Evolutionary conservation across 371 early-diverging fungal species (phyloP).

Genomic region (Coemansia sp.): DNA sequence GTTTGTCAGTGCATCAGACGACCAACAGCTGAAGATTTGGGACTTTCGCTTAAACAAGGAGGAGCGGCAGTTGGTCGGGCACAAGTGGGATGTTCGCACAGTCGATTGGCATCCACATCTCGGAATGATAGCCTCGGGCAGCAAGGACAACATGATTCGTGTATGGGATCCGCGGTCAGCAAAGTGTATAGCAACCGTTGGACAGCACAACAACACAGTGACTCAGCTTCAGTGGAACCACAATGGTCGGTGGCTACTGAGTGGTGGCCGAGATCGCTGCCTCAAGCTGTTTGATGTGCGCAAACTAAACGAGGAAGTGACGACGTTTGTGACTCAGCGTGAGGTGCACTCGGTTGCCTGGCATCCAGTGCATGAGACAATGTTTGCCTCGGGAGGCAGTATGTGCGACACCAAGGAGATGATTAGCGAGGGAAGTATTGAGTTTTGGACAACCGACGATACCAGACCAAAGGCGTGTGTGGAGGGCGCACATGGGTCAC

Average conservation of each 20-base stretch:
- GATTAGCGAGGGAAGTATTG: conserved; percentile 81
- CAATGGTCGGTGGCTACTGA: conserved; percentile 97
- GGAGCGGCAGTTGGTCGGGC: conserved; percentile 87
- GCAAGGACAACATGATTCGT: conserved; percentile 98
- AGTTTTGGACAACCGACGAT: conserved; percentile 87
- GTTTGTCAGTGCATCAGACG: conserved; percentile 98
- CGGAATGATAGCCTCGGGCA: conserved; percentile 95
- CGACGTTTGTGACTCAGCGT: conserved; percentile 91
- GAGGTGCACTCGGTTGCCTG: conserved; percentile 95
- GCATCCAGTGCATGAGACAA: conserved; percentile 93
- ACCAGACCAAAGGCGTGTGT: conserved; percentile 70
- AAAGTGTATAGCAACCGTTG: conserved; percentile 87
- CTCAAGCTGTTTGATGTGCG: conserved; percentile 96
- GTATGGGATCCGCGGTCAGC: conserved; percentile 99
- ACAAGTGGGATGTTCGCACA: conserved; percentile 99
- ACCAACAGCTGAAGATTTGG: conserved; percentile 97
- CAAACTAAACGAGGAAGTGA: conserved; percentile 87
- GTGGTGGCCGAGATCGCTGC: conserved; percentile 94
- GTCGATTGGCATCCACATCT: conserved; percentile 99
- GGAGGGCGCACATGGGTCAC: conserved; percentile 91
- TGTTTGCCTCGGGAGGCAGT: conserved; percentile 94
- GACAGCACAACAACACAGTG: conserved; percentile 98
- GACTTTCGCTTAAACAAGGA: conserved; percentile 88
- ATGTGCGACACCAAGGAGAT: conserved; percentile 23
- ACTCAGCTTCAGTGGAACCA: conserved; percentile 93